phyloP scores from a whole-genome alignment of 306 rosid species.

The Sophora flavescens region DNA sequence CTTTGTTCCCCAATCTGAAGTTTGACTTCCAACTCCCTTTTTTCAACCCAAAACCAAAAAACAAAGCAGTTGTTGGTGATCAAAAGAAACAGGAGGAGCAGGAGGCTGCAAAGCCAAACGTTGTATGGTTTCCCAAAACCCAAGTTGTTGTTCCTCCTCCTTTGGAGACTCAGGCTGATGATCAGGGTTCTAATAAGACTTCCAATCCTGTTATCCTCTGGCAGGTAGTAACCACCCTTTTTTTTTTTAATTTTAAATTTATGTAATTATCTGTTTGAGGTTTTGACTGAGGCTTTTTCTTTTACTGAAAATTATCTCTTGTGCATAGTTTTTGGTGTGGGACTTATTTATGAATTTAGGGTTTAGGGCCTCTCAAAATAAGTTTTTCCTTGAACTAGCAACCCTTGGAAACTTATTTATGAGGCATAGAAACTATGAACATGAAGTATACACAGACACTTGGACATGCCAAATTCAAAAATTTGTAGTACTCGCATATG shows the following conservation, averaged over 20 bases:
- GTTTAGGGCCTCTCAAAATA: constrained; percentile 1
- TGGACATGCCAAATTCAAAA: neutral
- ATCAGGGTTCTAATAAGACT: constrained; percentile 59
- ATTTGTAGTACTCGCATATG: neutral
- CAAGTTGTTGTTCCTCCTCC: constrained; percentile 57
- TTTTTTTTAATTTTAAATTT: too few species aligned
- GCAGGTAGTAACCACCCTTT: constrained; percentile 62
- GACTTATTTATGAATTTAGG: constrained; percentile 23
- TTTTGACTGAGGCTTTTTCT: neutral
- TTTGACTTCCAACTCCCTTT: constrained; percentile 60
- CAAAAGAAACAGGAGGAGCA: neutral
- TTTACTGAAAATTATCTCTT: neutral
- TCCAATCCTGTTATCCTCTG: constrained; percentile 77
- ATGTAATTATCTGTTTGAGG: too few species aligned
- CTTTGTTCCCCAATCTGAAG: constrained; percentile 64
- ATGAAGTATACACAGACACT: neutral
- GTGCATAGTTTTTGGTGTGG: neutral
- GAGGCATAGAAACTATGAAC: neutral
- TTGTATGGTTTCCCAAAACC: constrained; percentile 66
- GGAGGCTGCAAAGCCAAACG: constrained; percentile 44
- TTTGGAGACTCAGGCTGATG: constrained; percentile 61
- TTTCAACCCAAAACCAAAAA: constrained; percentile 36
- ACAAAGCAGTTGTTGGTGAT: neutral
- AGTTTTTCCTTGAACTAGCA: neutral
- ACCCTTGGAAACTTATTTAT: neutral